phyloP scores from a whole-genome alignment of 2,329 filamentous ascomycete genomes.

The Penicillium occitanis region DNA sequence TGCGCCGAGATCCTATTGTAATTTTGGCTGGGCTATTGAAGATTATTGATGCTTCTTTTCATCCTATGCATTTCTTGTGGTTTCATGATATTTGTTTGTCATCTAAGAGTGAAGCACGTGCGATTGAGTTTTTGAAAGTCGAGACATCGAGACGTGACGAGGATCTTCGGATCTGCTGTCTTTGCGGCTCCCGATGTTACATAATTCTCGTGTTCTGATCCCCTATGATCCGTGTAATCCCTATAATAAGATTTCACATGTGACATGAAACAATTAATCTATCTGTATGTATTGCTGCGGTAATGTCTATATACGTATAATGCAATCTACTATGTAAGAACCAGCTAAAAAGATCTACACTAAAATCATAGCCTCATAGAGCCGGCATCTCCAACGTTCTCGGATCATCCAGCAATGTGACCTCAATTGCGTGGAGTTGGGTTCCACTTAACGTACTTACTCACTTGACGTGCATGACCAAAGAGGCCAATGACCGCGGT shows the following conservation, averaged over 20 bases:
- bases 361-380: neutral
- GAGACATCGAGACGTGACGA: neutral
- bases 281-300: neutral
- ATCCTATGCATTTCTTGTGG: neutral
- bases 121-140: neutral
- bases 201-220: neutral
- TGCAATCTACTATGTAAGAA: neutral
- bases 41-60: neutral
- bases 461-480: conserved; percentile 49
- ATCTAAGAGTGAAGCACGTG: neutral
- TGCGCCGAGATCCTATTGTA: neutral
- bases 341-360: conserved; percentile 3
- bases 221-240: too few species aligned
- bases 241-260: neutral
- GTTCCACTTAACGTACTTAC: conserved; percentile 50
- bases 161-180: neutral
- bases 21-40: neutral
- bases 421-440: conserved; percentile 37
- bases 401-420: neutral
- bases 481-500: conserved; percentile 49
- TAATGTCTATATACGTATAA: neutral
- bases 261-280: neutral
- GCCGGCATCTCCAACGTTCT: neutral
- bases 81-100: neutral
- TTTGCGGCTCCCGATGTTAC: neutral